A percentile compares a stretch with the other conserved stretches of the same genome.
Conservation (phyloP, 177 flowering plant genomes). For the Vitis hybrid region DNA sequence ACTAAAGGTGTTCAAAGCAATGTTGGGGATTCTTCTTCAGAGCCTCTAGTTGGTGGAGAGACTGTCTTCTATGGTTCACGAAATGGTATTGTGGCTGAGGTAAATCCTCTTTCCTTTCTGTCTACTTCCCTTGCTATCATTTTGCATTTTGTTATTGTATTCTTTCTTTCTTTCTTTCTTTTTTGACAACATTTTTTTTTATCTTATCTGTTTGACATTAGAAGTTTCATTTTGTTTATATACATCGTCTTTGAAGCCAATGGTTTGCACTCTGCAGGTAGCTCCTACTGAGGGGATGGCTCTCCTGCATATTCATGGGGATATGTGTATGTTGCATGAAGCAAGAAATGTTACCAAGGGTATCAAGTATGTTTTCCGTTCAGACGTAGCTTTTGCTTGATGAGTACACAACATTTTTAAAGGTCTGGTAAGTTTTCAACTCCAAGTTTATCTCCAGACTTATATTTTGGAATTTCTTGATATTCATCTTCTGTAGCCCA, state of each 20-base stretch:
- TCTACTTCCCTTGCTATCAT: not conserved
- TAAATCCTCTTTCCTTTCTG: conserved; percentile 12
- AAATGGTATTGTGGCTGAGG: conserved; percentile 84
- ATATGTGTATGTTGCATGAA: conserved; percentile 90
- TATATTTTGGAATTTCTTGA: not conserved
- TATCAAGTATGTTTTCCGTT: conserved; percentile 84
- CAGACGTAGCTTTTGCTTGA: conserved; percentile 87
- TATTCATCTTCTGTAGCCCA: not conserved
- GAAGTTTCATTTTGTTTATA: conserved; percentile 1
- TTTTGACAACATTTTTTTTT: not conserved
- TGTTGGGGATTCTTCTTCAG: conserved; percentile 34
- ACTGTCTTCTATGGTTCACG: conserved; percentile 89
- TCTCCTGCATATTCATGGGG: conserved; percentile 91
- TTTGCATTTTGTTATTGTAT: not conserved
- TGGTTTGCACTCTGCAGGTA: conserved; percentile 42
- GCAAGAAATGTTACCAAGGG: conserved; percentile 81
- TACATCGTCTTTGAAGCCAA: not conserved
- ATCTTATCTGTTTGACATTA: conserved; percentile 2
- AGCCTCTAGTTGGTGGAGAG: conserved; percentile 83
- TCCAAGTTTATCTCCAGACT: not conserved
- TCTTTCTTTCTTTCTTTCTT: not conserved
- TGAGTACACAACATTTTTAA: not conserved
- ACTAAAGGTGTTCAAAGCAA: conserved; percentile 27
- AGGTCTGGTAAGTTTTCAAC: not conserved
- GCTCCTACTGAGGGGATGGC: conserved; percentile 96